Percentiles rank a stretch among this genome's conserved stretches.
These are phyloP conservation scores for Rhododendron mucronatum DNA, from an alignment of 148 eudicot species.

Conservation along the genomic window DNA sequence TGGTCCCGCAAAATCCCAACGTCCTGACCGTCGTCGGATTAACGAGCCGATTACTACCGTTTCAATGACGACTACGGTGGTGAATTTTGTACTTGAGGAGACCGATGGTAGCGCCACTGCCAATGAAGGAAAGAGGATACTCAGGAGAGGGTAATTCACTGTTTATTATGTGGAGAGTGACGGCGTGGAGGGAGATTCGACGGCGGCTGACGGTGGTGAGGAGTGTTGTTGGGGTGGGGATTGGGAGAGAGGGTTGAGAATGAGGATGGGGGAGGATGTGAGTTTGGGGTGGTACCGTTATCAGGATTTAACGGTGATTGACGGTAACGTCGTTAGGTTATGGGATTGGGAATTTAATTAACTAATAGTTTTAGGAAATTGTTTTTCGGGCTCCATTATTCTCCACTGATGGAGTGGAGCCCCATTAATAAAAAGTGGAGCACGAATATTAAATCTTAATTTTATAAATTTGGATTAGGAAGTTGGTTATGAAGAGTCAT, in stretches of 20 bases:
- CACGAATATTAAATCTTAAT: too few species aligned
- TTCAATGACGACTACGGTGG: neutral
- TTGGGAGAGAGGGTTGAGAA: slow-evolving; percentile 24
- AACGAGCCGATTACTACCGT: neutral
- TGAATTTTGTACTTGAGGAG: neutral
- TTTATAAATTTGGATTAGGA: neutral
- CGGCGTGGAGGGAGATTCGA: neutral
- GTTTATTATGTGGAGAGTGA: slow-evolving; percentile 18
- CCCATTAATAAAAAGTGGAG: too few species aligned
- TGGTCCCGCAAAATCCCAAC: neutral
- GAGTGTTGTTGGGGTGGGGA: neutral
- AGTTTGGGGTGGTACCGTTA: slow-evolving; percentile 43
- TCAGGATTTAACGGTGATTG: slow-evolving; percentile 45
- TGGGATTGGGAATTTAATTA: slow-evolving; percentile 33
- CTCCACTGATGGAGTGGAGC: too few species aligned
- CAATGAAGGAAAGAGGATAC: slow-evolving; percentile 9
- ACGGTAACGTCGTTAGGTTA: slow-evolving; percentile 59
- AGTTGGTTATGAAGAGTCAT: neutral
- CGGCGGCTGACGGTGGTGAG: neutral
- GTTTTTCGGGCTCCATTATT: too few species aligned
- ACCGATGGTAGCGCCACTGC: neutral
- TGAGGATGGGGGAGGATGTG: neutral
- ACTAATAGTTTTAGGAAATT: too few species aligned
- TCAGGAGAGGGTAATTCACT: slow-evolving; percentile 26
- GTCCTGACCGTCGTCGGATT: neutral